Conservation (phyloP, 129 eudicot genomes). For the Centrapalus pauciflorus region DNA sequence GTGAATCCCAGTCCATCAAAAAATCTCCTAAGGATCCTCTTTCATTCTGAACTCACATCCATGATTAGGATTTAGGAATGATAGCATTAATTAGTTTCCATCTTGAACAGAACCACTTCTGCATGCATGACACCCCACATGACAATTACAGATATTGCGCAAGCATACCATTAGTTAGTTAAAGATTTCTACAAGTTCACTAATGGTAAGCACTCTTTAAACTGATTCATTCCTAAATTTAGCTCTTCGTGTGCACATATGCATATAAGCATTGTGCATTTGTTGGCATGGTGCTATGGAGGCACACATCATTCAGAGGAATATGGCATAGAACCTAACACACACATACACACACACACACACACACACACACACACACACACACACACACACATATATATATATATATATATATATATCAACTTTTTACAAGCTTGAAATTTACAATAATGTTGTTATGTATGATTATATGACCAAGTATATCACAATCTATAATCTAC, state of each 20-base stretch:
- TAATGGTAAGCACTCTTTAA: not conserved
- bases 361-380: too few species aligned
- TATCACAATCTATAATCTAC: not conserved
- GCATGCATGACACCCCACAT: not conserved
- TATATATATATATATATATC: too few species aligned
- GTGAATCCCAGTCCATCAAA: constrained; percentile 61
- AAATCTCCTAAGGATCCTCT: constrained; percentile 62
- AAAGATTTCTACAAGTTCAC: not conserved
- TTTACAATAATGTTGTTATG: not conserved
- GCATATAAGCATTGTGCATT: not conserved
- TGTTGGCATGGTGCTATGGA: not conserved
- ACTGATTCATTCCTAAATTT: not conserved
- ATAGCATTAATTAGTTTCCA: not conserved
- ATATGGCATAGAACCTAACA: not conserved
- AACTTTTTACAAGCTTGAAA: not conserved
- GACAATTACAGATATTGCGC: not conserved
- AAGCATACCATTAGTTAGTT: not conserved
- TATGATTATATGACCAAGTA: not conserved
- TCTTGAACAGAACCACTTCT: not conserved
- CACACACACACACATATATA: too few species aligned
- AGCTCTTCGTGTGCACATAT: not conserved
- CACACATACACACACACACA: too few species aligned
- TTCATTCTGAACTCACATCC: constrained; percentile 40
- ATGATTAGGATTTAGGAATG: not conserved
- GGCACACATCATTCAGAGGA: not conserved